phyloP scores from a whole-genome alignment of 1,139 yeast genomes.

The Yamadazyma membranifaciens region DNA sequence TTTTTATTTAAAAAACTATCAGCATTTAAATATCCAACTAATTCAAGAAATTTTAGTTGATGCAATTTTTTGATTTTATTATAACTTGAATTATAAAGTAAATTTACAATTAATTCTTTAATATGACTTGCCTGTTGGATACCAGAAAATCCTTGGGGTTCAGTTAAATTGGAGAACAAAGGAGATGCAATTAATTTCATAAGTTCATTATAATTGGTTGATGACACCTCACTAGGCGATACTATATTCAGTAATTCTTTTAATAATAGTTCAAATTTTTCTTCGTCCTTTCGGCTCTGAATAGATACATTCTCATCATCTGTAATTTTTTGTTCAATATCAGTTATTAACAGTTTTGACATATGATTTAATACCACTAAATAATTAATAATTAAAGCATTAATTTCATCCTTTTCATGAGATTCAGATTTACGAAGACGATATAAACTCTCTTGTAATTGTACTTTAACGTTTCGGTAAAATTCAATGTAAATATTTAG shows the following conservation, averaged over 20 bases:
- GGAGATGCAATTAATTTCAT: conserved; percentile 12
- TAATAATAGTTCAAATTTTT: conserved; percentile 5
- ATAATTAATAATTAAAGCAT: conserved; percentile 8
- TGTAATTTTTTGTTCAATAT: background rate
- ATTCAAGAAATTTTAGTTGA: conserved; percentile 19
- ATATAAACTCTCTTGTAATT: conserved; percentile 20
- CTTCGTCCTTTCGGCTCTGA: background rate
- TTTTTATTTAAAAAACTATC: conserved; percentile 18
- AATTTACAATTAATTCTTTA: conserved; percentile 18
- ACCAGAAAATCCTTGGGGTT: conserved; percentile 8
- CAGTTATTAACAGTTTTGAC: conserved; percentile 10
- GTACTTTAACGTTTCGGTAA: conserved; percentile 19
- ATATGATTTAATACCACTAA: conserved; percentile 12
- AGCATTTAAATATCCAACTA: conserved; percentile 24
- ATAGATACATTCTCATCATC: background rate
- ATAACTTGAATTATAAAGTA: conserved; percentile 19
- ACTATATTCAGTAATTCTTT: conserved; percentile 4
- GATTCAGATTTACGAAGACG: background rate
- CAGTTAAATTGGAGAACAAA: conserved; percentile 8
- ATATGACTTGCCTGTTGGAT: conserved; percentile 15
- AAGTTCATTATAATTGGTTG: conserved; percentile 14
- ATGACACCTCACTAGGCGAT: conserved; percentile 12
- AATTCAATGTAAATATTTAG: conserved; percentile 8
- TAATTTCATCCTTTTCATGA: conserved; percentile 6
- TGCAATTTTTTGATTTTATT: conserved; percentile 10